phyloP scores from a whole-genome alignment of 352 stramenopile species.

The Phytophthora tentaculata region DNA sequence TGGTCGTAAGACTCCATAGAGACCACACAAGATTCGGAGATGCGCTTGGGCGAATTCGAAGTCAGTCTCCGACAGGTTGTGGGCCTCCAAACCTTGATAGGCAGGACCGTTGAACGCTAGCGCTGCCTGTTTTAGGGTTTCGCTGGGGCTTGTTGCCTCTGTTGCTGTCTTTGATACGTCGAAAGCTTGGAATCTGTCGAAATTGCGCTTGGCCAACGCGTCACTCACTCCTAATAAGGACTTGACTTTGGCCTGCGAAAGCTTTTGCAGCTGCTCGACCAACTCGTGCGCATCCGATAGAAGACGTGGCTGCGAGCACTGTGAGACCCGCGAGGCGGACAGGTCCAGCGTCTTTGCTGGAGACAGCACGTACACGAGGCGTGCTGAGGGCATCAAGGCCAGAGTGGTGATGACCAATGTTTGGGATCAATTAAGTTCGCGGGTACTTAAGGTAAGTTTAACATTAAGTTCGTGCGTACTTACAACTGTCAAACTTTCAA shows the following conservation, averaged over 20 bases:
- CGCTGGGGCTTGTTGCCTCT: conserved; percentile 30
- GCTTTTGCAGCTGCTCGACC: conserved; percentile 64
- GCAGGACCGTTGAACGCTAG: conserved; percentile 87
- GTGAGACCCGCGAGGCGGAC: conserved; percentile 32
- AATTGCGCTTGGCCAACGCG: conserved; percentile 86
- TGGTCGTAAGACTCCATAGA: conserved; percentile 93
- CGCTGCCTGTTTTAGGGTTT: conserved; percentile 69
- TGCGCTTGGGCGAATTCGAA: conserved; percentile 78
- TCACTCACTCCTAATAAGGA: conserved; percentile 83
- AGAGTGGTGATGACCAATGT: background rate
- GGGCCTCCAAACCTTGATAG: conserved; percentile 78
- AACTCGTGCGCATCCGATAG: conserved; percentile 64
- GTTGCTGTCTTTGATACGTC: conserved; percentile 38
- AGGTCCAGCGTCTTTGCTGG: conserved; percentile 91
- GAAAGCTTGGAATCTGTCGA: conserved; percentile 82
- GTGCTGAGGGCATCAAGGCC: conserved; percentile 25
- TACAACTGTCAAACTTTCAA: too few species aligned
- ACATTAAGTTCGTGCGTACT: too few species aligned
- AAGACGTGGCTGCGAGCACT: conserved; percentile 56
- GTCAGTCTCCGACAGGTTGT: conserved; percentile 66
- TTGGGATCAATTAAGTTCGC: background rate
- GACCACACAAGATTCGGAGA: conserved; percentile 93
- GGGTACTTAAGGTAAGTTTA: too few species aligned
- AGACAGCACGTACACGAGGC: conserved; percentile 85
- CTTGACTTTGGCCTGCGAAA: conserved; percentile 81